These are phyloP conservation scores for Neltuma alba DNA, from an alignment of 306 rosid genomes.

Conservation along the genomic window DNA sequence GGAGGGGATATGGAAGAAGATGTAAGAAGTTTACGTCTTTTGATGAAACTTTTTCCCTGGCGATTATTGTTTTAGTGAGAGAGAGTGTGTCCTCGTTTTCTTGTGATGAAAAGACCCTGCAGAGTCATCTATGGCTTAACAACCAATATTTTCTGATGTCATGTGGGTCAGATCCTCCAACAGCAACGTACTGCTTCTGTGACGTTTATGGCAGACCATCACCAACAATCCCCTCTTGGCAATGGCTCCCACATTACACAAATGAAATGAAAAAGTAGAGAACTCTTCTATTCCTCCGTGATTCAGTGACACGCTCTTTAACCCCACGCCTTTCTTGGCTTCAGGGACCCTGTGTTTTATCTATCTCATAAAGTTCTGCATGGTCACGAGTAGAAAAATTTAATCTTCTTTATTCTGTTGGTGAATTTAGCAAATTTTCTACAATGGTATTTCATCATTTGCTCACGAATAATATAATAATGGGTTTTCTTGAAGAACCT, in stretches of 20 bases:
- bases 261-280: not conserved
- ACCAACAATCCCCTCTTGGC: not conserved
- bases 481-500: not conserved
- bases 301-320: not conserved
- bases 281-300: conserved; percentile 10
- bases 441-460: not conserved
- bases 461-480: too few relatives aligned
- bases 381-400: not conserved
- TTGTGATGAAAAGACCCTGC: conserved; percentile 30
- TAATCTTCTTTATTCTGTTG: not conserved
- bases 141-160: not conserved
- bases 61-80: not conserved
- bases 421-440: not conserved
- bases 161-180: not conserved
- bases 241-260: not conserved
- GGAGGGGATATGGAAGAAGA: not conserved
- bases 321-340: not conserved
- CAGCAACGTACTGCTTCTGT: not conserved
- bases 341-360: not conserved
- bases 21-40: conserved; percentile 38
- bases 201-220: conserved; percentile 6
- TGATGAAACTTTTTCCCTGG: conserved; percentile 12
- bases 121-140: conserved; percentile 16
- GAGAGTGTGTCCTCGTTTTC: conserved; percentile 40
- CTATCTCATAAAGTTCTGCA: not conserved